Percentiles rank a stretch among this genome's conserved stretches.
Evolutionary conservation across 805 yeast species (phyloP).

Genomic region (Hanseniaspora mollemarum): DNA sequence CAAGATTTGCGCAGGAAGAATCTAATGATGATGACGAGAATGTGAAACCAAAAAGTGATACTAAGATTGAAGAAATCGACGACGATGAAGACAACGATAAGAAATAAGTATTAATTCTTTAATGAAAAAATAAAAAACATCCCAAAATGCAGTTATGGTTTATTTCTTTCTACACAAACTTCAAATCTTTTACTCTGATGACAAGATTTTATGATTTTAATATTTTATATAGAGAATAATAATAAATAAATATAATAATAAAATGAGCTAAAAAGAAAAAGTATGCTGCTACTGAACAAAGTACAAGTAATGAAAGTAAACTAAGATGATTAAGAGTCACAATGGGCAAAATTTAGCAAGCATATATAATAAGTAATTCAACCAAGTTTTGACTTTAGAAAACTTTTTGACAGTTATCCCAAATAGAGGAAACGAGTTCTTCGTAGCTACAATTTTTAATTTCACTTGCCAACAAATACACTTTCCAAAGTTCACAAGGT

Average conservation of each 20-base stretch:
- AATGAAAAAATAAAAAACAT: not conserved
- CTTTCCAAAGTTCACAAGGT: conserved; percentile 75
- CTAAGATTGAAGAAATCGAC: conserved; percentile 22
- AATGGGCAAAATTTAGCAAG: too few species aligned
- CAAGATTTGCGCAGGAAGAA: conserved; percentile 27
- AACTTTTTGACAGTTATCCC: conserved; percentile 39
- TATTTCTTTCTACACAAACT: not conserved
- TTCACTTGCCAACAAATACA: conserved; percentile 57
- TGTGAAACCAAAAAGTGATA: conserved; percentile 23
- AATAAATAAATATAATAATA: not conserved
- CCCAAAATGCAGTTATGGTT: not conserved
- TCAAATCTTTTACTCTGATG: not conserved
- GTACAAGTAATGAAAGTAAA: not conserved
- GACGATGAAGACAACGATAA: conserved; percentile 9
- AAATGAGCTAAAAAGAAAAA: not conserved
- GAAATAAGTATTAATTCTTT: conserved; percentile 1
- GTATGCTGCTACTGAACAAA: not conserved
- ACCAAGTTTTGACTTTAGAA: too few species aligned
- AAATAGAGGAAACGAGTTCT: conserved; percentile 39
- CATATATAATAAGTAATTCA: too few species aligned
- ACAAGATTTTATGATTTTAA: not conserved
- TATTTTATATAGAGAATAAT: not conserved
- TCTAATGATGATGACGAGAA: conserved; percentile 28
- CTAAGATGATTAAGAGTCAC: too few species aligned
- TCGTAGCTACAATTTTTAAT: conserved; percentile 36